A percentile compares a stretch with the other conserved stretches of the same genome.
phyloP scores from a whole-genome alignment of 192 early-diverging fungal genomes.

The Backusella australiensis region DNA sequence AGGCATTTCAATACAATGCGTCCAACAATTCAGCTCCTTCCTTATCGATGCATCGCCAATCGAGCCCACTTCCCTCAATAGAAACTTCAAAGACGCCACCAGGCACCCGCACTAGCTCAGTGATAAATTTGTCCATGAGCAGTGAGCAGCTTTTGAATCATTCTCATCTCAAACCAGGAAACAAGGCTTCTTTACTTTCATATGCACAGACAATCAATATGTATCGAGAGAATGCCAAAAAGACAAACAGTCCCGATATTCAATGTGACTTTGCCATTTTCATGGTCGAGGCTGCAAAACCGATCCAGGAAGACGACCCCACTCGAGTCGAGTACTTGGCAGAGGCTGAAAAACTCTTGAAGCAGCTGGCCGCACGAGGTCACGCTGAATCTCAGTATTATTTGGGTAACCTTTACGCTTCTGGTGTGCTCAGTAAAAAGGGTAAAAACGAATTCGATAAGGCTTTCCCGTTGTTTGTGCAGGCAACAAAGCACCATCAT shows the following conservation, averaged over 20 bases:
- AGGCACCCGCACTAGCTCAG: slow-evolving; percentile 26
- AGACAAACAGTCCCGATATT: slow-evolving; percentile 58
- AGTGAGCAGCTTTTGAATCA: slow-evolving; percentile 43
- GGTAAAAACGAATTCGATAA: slow-evolving; percentile 68
- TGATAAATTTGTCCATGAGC: slow-evolving; percentile 24
- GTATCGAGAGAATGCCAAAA: slow-evolving; percentile 66
- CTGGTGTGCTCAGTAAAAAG: slow-evolving; percentile 60
- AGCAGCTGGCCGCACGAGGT: slow-evolving; percentile 54
- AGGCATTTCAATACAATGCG: neutral
- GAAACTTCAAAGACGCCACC: slow-evolving; percentile 17
- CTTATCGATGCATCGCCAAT: neutral
- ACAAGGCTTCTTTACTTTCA: slow-evolving; percentile 53
- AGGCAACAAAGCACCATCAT: slow-evolving; percentile 69
- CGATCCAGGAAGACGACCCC: slow-evolving; percentile 41
- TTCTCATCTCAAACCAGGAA: slow-evolving; percentile 58
- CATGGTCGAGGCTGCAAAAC: slow-evolving; percentile 55
- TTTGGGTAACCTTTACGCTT: slow-evolving; percentile 66
- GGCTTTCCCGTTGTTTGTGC: slow-evolving; percentile 63
- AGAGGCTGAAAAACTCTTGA: slow-evolving; percentile 67
- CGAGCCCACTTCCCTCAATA: slow-evolving; percentile 9
- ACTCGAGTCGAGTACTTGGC: slow-evolving; percentile 53
- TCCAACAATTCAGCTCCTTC: slow-evolving; percentile 16
- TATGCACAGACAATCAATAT: slow-evolving; percentile 54
- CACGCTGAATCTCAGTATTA: slow-evolving; percentile 71
- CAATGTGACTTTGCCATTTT: slow-evolving; percentile 71